Base-by-base conservation (phyloP, 306 rosid species). In the Quercus variabilis region DNA sequence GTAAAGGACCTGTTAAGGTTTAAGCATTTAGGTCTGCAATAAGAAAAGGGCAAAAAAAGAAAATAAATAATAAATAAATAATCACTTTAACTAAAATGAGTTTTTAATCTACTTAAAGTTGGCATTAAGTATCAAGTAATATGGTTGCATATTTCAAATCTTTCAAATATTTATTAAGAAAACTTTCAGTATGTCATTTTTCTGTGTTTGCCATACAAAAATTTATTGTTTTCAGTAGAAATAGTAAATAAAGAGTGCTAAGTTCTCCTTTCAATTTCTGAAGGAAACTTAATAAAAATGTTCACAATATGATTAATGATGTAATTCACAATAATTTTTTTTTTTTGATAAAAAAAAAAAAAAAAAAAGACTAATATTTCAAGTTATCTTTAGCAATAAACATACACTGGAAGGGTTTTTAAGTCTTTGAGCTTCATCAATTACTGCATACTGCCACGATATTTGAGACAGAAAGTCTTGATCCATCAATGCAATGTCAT, bases 391-490 rank as follows among this genome's bases (percentile, higher is more conserved):
- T 41, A 41, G 3, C 46, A 41, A 41, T 41, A 41, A 59, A 88
- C 97, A 52, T 94, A 94, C 99, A 82, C 97, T 94, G 78, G 91
- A 87, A 25, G 97, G 92, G 78, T 94, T 94, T 80, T 94, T 94
- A 74, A 94, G 99, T 85, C 99, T 79, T 79, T 94, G 99, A 76
- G 99, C 97, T 89, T 94, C 99, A 84, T 94, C 97, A 79, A 94
- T 89, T 81, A 94, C 85, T 74, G 95, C 89, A 83, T 87, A 90
- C 59, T 89, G 86, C 99, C 99, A 94, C n/a, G 97, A 90, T 86
- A 92, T 89, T 85, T 92, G 99, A 88, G 94, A 90, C 79, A 94
- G 97, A 78, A 94, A 92, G 85, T 94, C 99, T 81, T 92, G 94
- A 84, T 94, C 99, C 79, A 85, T 84, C 92, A 92, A 69, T 55